Conservation (phyloP, 257 asterid species). For the Solanum chiquidenum region DNA sequence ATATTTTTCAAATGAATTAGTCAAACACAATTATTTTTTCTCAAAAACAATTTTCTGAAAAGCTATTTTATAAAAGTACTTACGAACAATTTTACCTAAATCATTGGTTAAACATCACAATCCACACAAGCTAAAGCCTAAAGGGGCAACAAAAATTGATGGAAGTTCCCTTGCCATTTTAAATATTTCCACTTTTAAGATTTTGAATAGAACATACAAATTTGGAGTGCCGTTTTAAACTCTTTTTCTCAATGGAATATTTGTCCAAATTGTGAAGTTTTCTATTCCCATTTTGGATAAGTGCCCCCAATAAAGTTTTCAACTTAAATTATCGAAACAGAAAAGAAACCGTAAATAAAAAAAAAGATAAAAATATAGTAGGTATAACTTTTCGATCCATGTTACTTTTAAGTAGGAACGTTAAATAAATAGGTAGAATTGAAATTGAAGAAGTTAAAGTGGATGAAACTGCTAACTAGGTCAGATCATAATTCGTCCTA, state of each 20-base stretch:
- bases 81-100: neutral
- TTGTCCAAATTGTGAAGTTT: neutral
- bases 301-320: neutral
- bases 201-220: neutral
- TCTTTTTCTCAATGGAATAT: neutral
- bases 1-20: too few species aligned
- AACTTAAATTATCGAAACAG: neutral
- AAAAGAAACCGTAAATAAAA: neutral
- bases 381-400: neutral
- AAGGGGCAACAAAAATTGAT: neutral
- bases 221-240: neutral
- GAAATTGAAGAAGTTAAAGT: neutral
- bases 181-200: neutral
- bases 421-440: too few species aligned
- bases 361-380: too few species aligned
- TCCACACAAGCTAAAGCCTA: neutral
- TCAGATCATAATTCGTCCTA: too few species aligned
- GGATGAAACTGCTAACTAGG: too few species aligned
- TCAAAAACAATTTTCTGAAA: too few species aligned
- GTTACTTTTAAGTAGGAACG: neutral
- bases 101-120: neutral
- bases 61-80: too few species aligned
- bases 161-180: neutral
- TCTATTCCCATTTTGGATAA: neutral
- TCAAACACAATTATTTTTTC: too few species aligned